phyloP scores from a whole-genome alignment of 2,329 filamentous ascomycete genomes.

The Penicillium concentricum region DNA sequence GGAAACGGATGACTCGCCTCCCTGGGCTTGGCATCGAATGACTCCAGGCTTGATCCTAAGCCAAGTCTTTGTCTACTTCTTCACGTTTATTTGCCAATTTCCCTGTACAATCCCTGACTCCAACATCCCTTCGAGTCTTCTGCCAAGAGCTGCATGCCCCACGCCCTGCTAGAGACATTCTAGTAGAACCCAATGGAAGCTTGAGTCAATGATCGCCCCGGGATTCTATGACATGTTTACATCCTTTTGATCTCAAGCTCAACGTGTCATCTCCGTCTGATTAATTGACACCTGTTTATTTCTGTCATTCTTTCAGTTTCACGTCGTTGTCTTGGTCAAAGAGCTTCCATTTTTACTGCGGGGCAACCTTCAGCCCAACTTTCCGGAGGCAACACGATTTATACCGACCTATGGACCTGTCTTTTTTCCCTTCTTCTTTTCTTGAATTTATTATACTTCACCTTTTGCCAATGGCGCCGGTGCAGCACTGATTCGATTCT shows the following conservation, averaged over 20 bases:
- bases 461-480: not conserved
- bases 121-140: not conserved
- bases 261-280: conserved; percentile 9
- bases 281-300: not conserved
- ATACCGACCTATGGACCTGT: not conserved
- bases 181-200: conserved; percentile 39
- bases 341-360: not conserved
- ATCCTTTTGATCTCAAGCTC: conserved; percentile 7
- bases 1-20: conserved; percentile 15
- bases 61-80: not conserved
- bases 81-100: not conserved
- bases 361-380: conserved; percentile 1
- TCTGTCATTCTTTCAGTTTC: not conserved
- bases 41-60: not conserved
- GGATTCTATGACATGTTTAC: conserved; percentile 19
- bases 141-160: conserved; percentile 11
- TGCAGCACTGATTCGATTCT: not conserved
- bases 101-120: not conserved
- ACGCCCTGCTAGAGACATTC: conserved; percentile 30
- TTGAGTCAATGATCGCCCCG: conserved; percentile 14
- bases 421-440: not conserved
- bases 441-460: not conserved
- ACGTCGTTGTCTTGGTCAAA: conserved; percentile 1
- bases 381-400: not conserved
- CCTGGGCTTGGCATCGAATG: conserved; percentile 5